Conservation (phyloP, 192 early-diverging fungal species). For the Backusella psychrophila region DNA sequence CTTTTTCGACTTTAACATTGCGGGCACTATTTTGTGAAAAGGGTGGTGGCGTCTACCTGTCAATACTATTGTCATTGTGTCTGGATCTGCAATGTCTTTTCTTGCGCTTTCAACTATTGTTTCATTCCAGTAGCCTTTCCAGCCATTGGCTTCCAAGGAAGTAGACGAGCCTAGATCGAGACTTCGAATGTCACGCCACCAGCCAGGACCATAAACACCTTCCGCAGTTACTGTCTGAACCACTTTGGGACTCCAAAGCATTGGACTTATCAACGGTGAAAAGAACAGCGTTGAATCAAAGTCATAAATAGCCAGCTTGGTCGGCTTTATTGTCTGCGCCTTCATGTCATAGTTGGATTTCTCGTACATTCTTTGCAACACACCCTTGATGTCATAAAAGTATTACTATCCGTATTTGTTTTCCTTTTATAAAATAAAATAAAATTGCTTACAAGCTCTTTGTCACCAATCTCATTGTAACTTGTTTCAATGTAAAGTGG, state of each 20-base stretch:
- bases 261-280: conserved; percentile 25
- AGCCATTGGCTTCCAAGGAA: conserved; percentile 14
- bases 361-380: conserved; percentile 14
- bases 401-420: not conserved
- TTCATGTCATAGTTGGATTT: not conserved
- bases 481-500: conserved; percentile 1
- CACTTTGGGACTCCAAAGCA: conserved; percentile 11
- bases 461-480: not conserved
- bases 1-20: conserved; percentile 18
- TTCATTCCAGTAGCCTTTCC: conserved; percentile 37
- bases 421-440: not conserved
- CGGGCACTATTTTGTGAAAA: conserved; percentile 12
- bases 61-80: conserved; percentile 24
- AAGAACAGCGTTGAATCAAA: conserved; percentile 35
- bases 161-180: conserved; percentile 21
- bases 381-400: not conserved
- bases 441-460: not conserved
- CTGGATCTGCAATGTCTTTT: conserved; percentile 13
- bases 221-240: conserved; percentile 9
- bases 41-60: conserved; percentile 35
- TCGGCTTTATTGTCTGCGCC: not conserved
- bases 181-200: conserved; percentile 33
- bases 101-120: conserved; percentile 18
- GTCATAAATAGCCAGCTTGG: conserved; percentile 25
- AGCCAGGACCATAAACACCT: conserved; percentile 27